Evolutionary conservation across 2,329 filamentous ascomycete species (phyloP).

Genomic region (Chaetomiaceae sp.): DNA sequence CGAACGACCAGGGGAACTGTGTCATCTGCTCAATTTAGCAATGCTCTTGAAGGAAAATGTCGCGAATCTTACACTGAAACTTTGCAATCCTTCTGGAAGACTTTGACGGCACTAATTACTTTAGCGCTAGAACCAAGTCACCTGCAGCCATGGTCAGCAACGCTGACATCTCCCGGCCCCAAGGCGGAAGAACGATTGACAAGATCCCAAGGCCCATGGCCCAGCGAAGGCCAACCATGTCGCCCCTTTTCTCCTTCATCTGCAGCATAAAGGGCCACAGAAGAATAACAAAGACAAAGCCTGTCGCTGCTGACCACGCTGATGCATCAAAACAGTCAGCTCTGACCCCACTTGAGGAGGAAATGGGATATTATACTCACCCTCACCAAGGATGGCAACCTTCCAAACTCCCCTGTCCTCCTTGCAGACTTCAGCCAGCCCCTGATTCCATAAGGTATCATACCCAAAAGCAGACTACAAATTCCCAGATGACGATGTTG

Average conservation of each 20-base stretch:
- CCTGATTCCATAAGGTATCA: not conserved
- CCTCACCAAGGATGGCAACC: not conserved
- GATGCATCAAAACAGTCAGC: too few species aligned
- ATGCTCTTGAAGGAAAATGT: too few species aligned
- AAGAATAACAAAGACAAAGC: conserved; percentile 6
- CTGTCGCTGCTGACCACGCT: conserved; percentile 8
- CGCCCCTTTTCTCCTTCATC: not conserved
- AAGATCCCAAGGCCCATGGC: conserved; percentile 2
- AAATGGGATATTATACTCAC: too few species aligned
- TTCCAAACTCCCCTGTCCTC: not conserved
- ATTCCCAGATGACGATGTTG: not conserved
- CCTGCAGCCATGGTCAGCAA: too few species aligned
- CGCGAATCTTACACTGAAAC: too few species aligned
- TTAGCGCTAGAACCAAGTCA: conserved; percentile 4
- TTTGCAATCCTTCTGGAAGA: conserved; percentile 3
- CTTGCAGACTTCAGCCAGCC: not conserved
- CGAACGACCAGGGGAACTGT: conserved; percentile 4
- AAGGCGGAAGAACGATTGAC: not conserved
- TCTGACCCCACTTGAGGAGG: too few species aligned
- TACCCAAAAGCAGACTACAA: not conserved
- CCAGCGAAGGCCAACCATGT: not conserved
- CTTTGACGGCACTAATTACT: conserved; percentile 7
- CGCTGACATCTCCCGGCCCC: too few species aligned
- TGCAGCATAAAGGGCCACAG: conserved; percentile 9
- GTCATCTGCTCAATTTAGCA: not conserved